Conservation (phyloP, 2,329 filamentous ascomycete species). For the Phaeosphaeriaceae sp. region DNA sequence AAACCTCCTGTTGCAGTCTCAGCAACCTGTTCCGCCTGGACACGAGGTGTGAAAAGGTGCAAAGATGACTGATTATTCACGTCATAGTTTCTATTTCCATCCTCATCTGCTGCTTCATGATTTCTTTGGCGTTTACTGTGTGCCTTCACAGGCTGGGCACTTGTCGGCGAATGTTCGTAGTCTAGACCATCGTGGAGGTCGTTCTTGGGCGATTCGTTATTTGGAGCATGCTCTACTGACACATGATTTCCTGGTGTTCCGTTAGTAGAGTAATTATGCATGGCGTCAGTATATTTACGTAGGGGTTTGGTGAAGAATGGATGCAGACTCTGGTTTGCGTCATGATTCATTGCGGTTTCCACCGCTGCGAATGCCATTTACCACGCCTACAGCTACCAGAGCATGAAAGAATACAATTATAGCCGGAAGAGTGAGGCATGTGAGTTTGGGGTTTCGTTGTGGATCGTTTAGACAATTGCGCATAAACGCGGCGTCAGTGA, state of each 20-base stretch:
- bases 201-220: slow-evolving; percentile 12
- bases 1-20: slow-evolving; percentile 4
- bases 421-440: not conserved
- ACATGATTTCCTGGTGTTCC: slow-evolving; percentile 18
- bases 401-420: slow-evolving; percentile 15
- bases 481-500: slow-evolving; percentile 8
- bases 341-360: slow-evolving; percentile 47
- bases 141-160: slow-evolving; percentile 16
- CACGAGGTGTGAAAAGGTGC: slow-evolving; percentile 31
- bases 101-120: slow-evolving; percentile 19
- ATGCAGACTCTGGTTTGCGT: slow-evolving; percentile 43
- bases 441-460: not conserved
- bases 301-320: slow-evolving; percentile 47
- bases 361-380: slow-evolving; percentile 48
- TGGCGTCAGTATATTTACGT: not conserved
- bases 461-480: not conserved
- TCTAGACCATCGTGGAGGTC: slow-evolving; percentile 28
- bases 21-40: not conserved
- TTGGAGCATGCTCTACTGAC: slow-evolving; percentile 8
- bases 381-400: slow-evolving; percentile 15
- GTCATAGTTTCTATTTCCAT: slow-evolving; percentile 5
- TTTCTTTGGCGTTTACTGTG: slow-evolving; percentile 37
- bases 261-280: slow-evolving; percentile 4
- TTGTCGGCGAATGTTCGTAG: slow-evolving; percentile 21
- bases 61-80: slow-evolving; percentile 35